phyloP scores from a whole-genome alignment of 495 filamentous ascomycete genomes.

The Durotheca rogersii region DNA sequence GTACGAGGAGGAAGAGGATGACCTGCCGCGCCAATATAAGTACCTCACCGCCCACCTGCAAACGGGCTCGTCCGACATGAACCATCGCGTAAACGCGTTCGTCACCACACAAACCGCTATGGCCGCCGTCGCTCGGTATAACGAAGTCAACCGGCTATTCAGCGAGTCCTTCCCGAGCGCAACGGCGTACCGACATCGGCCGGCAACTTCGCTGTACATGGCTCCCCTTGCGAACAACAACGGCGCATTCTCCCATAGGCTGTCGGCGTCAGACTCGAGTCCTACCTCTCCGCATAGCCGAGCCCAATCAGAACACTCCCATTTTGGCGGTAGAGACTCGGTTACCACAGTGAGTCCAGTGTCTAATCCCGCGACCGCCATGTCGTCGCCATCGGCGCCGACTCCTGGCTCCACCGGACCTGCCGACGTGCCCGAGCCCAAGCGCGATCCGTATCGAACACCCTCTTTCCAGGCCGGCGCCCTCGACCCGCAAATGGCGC shows the following conservation, averaged over 20 bases:
- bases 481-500: constrained; percentile 24
- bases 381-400: constrained; percentile 27
- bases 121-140: constrained; percentile 52
- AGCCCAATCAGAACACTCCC: constrained; percentile 20
- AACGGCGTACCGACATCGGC: constrained; percentile 29
- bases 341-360: neutral
- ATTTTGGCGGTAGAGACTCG: constrained; percentile 17
- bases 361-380: constrained; percentile 10
- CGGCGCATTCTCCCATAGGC: constrained; percentile 5
- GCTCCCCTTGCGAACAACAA: constrained; percentile 18
- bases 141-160: constrained; percentile 51
- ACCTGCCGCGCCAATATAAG: constrained; percentile 53
- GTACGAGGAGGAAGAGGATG: constrained; percentile 95
- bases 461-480: constrained; percentile 20
- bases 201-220: constrained; percentile 25
- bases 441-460: constrained; percentile 23
- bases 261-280: constrained; percentile 18
- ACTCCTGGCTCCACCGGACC: constrained; percentile 30
- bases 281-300: constrained; percentile 12
- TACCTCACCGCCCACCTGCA: constrained; percentile 56
- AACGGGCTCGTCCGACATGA: constrained; percentile 56
- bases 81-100: constrained; percentile 58
- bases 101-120: constrained; percentile 60
- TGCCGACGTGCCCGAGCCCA: constrained; percentile 15
- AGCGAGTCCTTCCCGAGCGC: constrained; percentile 44